Evolutionary conservation across 2,329 filamentous ascomycete genomes (phyloP), one percentile per base, ranked within the genome.

Genomic region (Cladophialophora yegresii): DNA sequence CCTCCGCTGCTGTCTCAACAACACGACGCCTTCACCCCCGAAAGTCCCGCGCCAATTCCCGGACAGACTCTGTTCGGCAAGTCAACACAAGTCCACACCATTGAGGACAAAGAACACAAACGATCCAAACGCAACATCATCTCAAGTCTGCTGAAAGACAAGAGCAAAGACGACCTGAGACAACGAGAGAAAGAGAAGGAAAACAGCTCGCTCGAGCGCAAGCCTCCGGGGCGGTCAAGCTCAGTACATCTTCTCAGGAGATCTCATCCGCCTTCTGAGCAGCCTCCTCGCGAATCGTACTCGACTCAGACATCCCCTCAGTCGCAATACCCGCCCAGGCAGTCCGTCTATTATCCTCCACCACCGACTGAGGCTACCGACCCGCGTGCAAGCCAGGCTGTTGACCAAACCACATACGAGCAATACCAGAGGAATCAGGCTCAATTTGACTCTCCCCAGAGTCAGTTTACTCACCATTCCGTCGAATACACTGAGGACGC

Each of bases 171-270:
- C 63, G 69, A 70, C 43, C 69, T 70, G 33, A 67, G 61, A 57
- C 64, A 69, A 12, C 57, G 63, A 20, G 68, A 70, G 26, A 68
- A 67, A 50, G 65, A 67, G n/a, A 69, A 66, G 58, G 61, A 64
- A 45, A 66, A 63, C 64, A 43, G 51, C 28, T 32, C 62, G 4
- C 9, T 47, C 12, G 64, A 60, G 45, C 62, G 62, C 43, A 71
- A 63, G 49, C 63, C 66, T 23, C 32, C 70, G n/a, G 66, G 66
- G 22, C 65, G 70, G 30, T 68, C 67, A 20, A 62, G 65, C 23
- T 71, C 70, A 20, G 64, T 70, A 40, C 68, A 70, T 63, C 66
- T 71, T 8, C 60, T 71, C 62, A 68, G 63, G 53, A 71, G 67
- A 40, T 45, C 64, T 16, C 60, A 65, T 3, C 45, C 47, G 10